Evolutionary conservation across 2,329 filamentous ascomycete species (phyloP), one percentile per base, ranked within the genome.

Genomic region (Acrocalymma vagum): DNA sequence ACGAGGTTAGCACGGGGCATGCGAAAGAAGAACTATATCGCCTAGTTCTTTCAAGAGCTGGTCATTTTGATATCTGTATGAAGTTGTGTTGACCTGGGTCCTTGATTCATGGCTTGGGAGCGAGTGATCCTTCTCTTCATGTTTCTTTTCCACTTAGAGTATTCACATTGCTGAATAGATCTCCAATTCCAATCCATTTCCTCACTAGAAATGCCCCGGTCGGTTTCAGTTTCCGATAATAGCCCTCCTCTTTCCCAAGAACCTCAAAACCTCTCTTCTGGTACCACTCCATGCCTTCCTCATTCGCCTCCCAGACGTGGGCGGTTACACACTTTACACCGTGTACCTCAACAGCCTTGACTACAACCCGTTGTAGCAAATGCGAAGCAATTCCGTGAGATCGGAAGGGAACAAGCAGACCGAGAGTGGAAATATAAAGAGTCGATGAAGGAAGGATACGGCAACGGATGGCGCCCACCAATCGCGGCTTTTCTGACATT

Each of bases 261-360:
- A 79, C 72, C 46, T 71, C 70, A 45, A 86, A 86, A 0, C 79
- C 81, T 4, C 82, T 72, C 47, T 78, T 77, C 29, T 64, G 60
- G 67, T 86, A 86, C 83, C 83, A 86, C 31, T 75, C 72, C 49
- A 83, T 54, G 0, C 75, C 83, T 32, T 84, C 81, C 13, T 76
- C 72, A 40, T 86, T 86, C 15, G 76, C 78, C 51, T 83, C 81
- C 75, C 84, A 85, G 1, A 85, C 82, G 63, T 86, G 83, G 9
- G 83, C 83, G 3, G 79, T 82, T 14, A 85, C 75, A 10, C 69
- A 72, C 9, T 64, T 66, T 17, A 80, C 75, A 17, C 75, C 74
- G 48, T 83, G 78, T 39, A 77, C 69, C 21, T 72, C 70, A 4
- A 78, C 72, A 8, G 50, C 78, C 70, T 63, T 81, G 72, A 49